Evolutionary conservation across 2,329 filamentous ascomycete species (phyloP).

Genomic region (Talaromyces sp.): DNA sequence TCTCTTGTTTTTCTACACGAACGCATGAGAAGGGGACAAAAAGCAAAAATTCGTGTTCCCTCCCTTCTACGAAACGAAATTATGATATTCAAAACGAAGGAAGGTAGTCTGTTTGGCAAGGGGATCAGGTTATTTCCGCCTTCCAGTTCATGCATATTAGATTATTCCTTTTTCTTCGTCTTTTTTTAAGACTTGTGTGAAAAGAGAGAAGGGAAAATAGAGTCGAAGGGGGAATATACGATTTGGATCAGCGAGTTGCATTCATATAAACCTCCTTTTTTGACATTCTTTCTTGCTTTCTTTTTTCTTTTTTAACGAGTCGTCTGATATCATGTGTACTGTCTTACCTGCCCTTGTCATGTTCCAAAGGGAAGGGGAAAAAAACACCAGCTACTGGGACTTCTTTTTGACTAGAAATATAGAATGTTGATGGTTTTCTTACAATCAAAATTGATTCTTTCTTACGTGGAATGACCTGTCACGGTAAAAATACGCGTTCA

Average conservation of each 20-base stretch:
- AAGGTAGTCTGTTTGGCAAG: not conserved
- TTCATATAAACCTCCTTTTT: not conserved
- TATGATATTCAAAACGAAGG: not conserved
- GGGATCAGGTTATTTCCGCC: not conserved
- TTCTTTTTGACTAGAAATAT: not conserved
- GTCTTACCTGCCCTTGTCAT: not conserved
- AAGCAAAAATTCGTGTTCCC: not conserved
- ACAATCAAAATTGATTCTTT: not conserved
- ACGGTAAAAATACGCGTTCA: not conserved
- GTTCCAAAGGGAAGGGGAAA: not conserved
- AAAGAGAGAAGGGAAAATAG: not conserved
- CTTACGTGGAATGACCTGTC: not conserved
- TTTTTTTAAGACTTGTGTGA: not conserved
- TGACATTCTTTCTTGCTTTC: not conserved
- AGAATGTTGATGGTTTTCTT: not conserved
- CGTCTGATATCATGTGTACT: not conserved
- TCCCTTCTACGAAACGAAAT: not conserved
- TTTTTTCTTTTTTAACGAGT: slow-evolving; percentile 1
- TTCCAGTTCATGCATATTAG: not conserved
- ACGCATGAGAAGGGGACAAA: not conserved
- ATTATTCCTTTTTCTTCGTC: not conserved
- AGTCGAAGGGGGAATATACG: not conserved
- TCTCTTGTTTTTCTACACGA: not conserved
- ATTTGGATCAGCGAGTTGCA: not conserved
- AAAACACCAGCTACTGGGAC: not conserved